Conservation (phyloP, 495 filamentous ascomycete genomes). For the Podospora pseudopauciseta region DNA sequence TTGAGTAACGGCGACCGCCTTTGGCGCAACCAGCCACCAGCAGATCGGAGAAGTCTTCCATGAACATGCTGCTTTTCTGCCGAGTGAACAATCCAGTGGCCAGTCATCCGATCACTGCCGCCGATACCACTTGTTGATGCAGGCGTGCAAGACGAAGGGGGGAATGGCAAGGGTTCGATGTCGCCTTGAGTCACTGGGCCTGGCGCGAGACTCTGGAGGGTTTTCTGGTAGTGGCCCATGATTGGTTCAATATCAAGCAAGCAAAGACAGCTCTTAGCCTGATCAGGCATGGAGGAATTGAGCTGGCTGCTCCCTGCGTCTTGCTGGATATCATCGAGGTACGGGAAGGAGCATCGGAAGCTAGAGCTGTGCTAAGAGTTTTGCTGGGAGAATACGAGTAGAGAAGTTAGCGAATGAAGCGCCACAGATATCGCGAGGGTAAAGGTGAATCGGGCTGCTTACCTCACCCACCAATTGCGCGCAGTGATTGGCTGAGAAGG, state of each 20-base stretch:
- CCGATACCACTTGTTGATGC: slow-evolving; percentile 17
- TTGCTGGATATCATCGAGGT: neutral
- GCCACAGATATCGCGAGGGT: slow-evolving; percentile 1
- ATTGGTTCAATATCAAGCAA: slow-evolving; percentile 25
- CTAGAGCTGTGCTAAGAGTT: neutral
- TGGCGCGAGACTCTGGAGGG: neutral
- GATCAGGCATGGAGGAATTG: slow-evolving; percentile 22
- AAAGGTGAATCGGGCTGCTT: slow-evolving; percentile 8
- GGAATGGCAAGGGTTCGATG: slow-evolving; percentile 16
- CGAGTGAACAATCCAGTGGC: neutral
- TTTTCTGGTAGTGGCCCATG: slow-evolving; percentile 9
- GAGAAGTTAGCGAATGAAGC: slow-evolving; percentile 3
- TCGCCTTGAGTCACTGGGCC: slow-evolving; percentile 24
- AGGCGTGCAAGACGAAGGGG: slow-evolving; percentile 19
- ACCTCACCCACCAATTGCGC: slow-evolving; percentile 22
- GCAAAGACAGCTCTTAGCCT: slow-evolving; percentile 26
- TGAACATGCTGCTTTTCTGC: neutral
- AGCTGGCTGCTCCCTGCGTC: slow-evolving; percentile 23
- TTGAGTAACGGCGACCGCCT: neutral
- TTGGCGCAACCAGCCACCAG: neutral
- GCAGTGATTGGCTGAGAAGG: slow-evolving; percentile 22
- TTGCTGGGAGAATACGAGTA: fast-evolving
- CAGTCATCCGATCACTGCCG: slow-evolving; percentile 7
- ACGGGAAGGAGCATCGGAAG: slow-evolving; percentile 8
- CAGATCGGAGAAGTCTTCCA: no score